Conservation (phyloP, 495 filamentous ascomycete genomes). For the Evernia prunastri region DNA sequence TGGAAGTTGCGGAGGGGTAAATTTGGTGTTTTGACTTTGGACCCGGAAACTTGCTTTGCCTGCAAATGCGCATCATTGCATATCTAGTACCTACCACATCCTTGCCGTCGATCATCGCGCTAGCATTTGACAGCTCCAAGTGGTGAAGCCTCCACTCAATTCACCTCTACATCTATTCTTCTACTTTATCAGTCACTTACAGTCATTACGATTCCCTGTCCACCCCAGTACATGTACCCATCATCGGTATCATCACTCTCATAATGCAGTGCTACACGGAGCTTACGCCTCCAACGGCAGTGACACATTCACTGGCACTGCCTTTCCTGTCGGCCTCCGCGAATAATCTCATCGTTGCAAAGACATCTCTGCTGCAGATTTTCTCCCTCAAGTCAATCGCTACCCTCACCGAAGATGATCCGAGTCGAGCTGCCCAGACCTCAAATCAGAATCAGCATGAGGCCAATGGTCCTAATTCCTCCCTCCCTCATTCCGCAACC, state of each 20-base stretch:
- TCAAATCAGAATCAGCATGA: not conserved
- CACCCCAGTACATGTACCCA: not conserved
- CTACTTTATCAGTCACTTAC: not conserved
- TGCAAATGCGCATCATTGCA: constrained; percentile 15
- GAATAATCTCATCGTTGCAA: constrained; percentile 80
- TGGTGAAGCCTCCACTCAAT: not conserved
- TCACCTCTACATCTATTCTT: not conserved
- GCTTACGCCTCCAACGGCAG: constrained; percentile 83
- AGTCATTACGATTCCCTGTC: not conserved
- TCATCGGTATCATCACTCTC: not conserved
- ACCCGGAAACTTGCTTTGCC: constrained; percentile 1
- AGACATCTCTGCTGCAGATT: constrained; percentile 85
- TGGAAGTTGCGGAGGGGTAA: constrained; percentile 5
- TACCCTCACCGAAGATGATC: constrained; percentile 46
- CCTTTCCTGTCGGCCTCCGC: constrained; percentile 69
- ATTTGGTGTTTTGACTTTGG: constrained; percentile 2
- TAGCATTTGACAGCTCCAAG: not conserved
- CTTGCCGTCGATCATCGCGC: no score
- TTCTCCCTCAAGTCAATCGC: constrained; percentile 49
- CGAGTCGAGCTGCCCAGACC: constrained; percentile 17
- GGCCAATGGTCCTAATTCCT: constrained; percentile 9
- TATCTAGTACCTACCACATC: not conserved
- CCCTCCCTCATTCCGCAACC: constrained; percentile 12
- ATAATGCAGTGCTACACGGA: constrained; percentile 82
- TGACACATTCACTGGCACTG: constrained; percentile 77